Base-by-base conservation (phyloP, 2,329 filamentous ascomycete species). In the Achaetomium macrosporum region DNA sequence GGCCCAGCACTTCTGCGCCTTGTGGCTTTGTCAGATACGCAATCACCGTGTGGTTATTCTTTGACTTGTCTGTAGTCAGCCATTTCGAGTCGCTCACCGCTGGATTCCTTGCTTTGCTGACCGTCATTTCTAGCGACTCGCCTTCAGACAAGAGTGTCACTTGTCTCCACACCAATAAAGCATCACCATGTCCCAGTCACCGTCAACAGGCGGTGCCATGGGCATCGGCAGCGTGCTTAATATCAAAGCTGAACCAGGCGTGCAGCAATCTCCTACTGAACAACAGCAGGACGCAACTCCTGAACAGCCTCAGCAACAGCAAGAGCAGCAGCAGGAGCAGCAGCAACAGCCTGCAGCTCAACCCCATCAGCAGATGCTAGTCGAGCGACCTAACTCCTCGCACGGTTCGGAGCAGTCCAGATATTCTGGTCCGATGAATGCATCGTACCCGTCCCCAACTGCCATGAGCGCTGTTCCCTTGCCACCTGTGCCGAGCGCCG, bases 371-470 rank as follows among this genome's bases (percentile, higher is more conserved):
- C 63, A 65, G 46, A 57, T 68, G 41, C 59, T 66, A 15, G 73
- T 81, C 63, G 79, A 82, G 51, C 76, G 78, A 53, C 74, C 77
- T 44, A 76, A 73, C 59, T 82, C 79, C 7, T 78, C 79, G 10
- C 79, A 83, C 66, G 78, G 78, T 51, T 82, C 79, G 13, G 79
- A 82, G 59, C 76, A 78, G 64, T 82, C 78, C 5, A 74, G 77
- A 54, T 80, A 79, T 64, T 80, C 78, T 2, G 73, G 65, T 6
- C 58, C 64, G 5, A 64, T 74, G 56, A 71, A 75, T 62, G 73
- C 71, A 53, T 70, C 75, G 1, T 82, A 81, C 59, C 75, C 75
- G 47, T 81, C 79, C 7, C 78, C 79, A 2, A 70, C 72, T 11
- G 69, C 71, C 33, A 79, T 83, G 76, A 55, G 51, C 1, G 54